Percentiles rank a stretch among this genome's conserved stretches.
These are phyloP conservation scores for Leptographium flavum DNA, from an alignment of 2,329 filamentous ascomycete genomes.

Conservation along the genomic window DNA sequence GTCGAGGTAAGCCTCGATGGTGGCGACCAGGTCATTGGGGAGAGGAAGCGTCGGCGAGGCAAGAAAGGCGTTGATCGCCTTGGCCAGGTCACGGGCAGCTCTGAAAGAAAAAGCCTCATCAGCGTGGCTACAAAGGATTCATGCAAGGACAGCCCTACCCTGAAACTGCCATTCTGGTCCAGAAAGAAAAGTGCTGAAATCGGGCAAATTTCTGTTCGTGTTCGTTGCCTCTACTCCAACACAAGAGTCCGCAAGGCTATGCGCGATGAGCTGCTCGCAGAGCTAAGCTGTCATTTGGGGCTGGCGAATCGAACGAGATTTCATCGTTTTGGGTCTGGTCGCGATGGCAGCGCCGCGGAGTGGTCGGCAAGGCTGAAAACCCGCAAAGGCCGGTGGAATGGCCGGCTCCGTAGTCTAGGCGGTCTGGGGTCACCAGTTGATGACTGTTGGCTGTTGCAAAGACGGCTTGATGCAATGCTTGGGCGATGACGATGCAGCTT, in stretches of 20 bases:
- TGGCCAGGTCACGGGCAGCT: constrained; percentile 46
- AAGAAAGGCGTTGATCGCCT: constrained; percentile 38
- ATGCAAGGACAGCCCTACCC: background rate
- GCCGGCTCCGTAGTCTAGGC: background rate
- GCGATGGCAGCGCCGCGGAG: background rate
- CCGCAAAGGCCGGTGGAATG: background rate
- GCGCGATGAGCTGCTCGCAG: background rate
- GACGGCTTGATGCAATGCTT: too few relatives aligned
- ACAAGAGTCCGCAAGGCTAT: background rate
- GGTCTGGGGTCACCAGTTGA: background rate
- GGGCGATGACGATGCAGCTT: background rate
- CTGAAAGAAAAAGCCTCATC: constrained; percentile 18
- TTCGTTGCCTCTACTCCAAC: too few relatives aligned
- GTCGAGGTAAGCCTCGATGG: constrained; percentile 53
- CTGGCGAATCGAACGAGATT: background rate
- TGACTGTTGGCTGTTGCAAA: too few relatives aligned
- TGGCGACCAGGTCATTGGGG: constrained; percentile 46
- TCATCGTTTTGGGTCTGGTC: background rate
- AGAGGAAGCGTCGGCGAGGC: constrained; percentile 43
- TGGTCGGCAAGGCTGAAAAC: background rate
- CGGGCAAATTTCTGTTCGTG: too few relatives aligned
- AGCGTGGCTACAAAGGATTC: background rate
- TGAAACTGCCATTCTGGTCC: background rate
- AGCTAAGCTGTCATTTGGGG: too few relatives aligned
- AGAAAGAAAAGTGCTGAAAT: too few relatives aligned